Base-by-base conservation (phyloP, 352 stramenopile species). In the Pythium vanterpoolii region DNA sequence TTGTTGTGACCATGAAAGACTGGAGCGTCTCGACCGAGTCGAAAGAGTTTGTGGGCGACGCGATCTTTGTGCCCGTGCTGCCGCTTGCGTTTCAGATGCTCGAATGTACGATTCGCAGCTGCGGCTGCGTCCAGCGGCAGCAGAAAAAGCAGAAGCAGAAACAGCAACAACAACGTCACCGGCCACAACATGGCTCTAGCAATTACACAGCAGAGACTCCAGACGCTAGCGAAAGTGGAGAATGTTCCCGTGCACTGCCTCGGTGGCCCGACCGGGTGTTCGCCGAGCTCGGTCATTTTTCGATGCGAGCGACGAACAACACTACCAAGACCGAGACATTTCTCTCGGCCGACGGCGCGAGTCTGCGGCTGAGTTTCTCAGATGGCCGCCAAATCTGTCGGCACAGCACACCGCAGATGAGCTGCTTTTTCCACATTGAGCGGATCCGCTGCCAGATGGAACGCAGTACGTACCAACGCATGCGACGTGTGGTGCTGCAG, bases 31-130 rank as follows among this genome's bases (percentile, higher is more conserved):
- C 77, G n/a, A 89, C 79, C 13, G 79, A 89, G 65, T 75, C 74
- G 18, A 81, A 74, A 30, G 77, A 89, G 63, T 89, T 89, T 42
- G 57, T 73, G 0, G 77, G 77, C 36, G 77, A 80, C 51, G 60
- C 76, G 13, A 74, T 87, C 18, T 89, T 89, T 52, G 79, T 87
- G 11, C 77, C 79, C 23, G 73, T 79, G 39, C 62, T 89, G 21
- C 79, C 79, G 0, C 54, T 89, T 0, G 77, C 77, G 13, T 87
- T 87, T 46, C 79, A 89, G 45, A 87, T 89, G 74, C 79, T 87
- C 11, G 77, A 89, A 53, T 89, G 79, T 27, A 75, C 73, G 33
- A 68, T 89, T 19, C 71, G 80, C 47, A 74, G 78, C 56, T 89
- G 79, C 39, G 71, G 64, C 2, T 89, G 79, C 33, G 58, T 77